These are phyloP conservation scores for Arthrobotrys entomopaga DNA, from an alignment of 2,329 filamentous ascomycete species.

Conservation along the genomic window DNA sequence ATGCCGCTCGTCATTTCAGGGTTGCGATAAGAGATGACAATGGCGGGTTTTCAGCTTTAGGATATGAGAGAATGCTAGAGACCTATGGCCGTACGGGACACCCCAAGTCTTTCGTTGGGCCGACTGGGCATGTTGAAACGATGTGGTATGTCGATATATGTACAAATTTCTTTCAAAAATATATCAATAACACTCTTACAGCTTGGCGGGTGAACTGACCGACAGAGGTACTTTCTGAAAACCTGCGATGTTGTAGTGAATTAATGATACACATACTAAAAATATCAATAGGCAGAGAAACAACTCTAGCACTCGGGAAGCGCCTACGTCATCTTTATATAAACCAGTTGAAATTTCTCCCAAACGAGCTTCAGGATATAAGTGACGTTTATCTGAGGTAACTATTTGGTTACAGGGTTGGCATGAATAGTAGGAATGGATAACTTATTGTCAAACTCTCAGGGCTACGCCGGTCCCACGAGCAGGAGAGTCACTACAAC, in stretches of 20 bases:
- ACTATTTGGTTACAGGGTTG: not conserved
- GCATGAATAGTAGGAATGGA: no score
- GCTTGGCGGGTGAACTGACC: slow-evolving; percentile 74
- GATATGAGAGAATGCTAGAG: slow-evolving; percentile 79
- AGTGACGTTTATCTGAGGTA: slow-evolving; percentile 74
- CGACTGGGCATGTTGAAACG: slow-evolving; percentile 75
- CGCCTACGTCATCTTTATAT: slow-evolving; percentile 78
- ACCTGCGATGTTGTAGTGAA: not conserved
- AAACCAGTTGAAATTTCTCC: slow-evolving; percentile 78
- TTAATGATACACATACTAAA: not conserved
- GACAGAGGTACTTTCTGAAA: slow-evolving; percentile 63
- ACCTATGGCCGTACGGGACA: slow-evolving; percentile 78
- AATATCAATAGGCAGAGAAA: slow-evolving; percentile 70
- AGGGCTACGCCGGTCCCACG: slow-evolving; percentile 76
- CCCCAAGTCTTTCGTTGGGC: slow-evolving; percentile 75
- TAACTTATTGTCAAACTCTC: slow-evolving; percentile 5
- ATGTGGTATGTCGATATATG: slow-evolving; percentile 75
- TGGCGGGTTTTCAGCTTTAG: slow-evolving; percentile 69
- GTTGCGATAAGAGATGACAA: slow-evolving; percentile 69
- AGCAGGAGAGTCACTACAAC: slow-evolving; percentile 80
- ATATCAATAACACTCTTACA: slow-evolving; percentile 56
- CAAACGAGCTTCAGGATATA: slow-evolving; percentile 66
- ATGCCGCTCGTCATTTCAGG: slow-evolving; percentile 76
- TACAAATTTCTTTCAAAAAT: no score
- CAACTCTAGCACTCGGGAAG: slow-evolving; percentile 75